Evolutionary conservation across 139 green algal genomes (phyloP).

Genomic region (Ostreobium quekettii): DNA sequence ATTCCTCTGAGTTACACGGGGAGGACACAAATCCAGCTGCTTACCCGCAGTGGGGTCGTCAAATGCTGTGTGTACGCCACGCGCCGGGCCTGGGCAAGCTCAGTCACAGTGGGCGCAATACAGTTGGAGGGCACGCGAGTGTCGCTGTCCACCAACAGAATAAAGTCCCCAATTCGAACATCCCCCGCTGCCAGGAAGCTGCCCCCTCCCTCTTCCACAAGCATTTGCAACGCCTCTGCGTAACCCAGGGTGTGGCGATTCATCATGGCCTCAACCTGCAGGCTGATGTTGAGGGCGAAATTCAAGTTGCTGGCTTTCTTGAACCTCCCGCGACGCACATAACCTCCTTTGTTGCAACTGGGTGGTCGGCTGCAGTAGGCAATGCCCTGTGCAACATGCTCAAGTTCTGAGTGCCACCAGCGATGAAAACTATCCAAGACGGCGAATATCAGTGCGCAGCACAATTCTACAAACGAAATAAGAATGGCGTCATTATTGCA

Average conservation of each 20-base stretch:
- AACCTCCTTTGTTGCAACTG: background rate
- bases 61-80: constrained; percentile 10
- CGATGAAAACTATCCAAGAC: background rate
- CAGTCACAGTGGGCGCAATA: constrained; percentile 6
- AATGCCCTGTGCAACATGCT: background rate
- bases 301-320: constrained; percentile 30
- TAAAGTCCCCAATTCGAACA: background rate
- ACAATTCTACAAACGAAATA: background rate
- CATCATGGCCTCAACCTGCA: background rate
- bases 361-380: background rate
- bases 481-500: background rate
- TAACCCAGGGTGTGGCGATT: background rate
- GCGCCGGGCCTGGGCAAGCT: background rate
- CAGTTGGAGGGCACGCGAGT: constrained; percentile 8
- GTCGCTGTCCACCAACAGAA: constrained; percentile 1
- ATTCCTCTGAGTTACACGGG: too few species aligned
- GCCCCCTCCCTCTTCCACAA: background rate
- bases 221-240: background rate
- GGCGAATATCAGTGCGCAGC: background rate
- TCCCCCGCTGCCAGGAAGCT: constrained; percentile 1
- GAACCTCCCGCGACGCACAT: constrained; percentile 17
- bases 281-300: constrained; percentile 6
- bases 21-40: background rate
- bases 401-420: background rate
- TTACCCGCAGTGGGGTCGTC: constrained; percentile 2